Conservation (phyloP, 2,329 filamentous ascomycete species). For the Colletotrichum tropicicola region DNA sequence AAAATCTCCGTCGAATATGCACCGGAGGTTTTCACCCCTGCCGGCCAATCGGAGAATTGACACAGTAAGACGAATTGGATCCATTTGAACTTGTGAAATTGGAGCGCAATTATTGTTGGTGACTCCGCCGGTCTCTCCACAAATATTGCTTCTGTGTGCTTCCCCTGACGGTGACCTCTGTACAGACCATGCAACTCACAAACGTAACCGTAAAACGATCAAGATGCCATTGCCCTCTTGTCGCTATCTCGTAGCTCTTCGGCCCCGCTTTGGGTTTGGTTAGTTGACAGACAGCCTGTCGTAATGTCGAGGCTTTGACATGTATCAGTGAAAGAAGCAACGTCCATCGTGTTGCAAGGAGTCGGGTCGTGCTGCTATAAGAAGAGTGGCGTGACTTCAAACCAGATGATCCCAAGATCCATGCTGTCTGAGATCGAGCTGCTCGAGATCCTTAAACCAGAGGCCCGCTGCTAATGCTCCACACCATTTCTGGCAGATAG, state of each 20-base stretch:
- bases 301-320: not conserved
- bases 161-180: not conserved
- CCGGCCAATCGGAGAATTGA: constrained; percentile 29
- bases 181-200: not conserved
- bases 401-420: not conserved
- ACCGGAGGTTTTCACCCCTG: constrained; percentile 27
- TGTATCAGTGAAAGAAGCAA: constrained; percentile 2
- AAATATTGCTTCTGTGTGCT: not conserved
- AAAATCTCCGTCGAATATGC: constrained; percentile 29
- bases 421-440: not conserved
- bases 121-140: constrained; percentile 24
- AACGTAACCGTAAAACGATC: not conserved
- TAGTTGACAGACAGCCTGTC: not conserved
- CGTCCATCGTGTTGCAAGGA: not conserved
- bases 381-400: not conserved
- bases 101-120: constrained; percentile 3
- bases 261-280: not conserved
- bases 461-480: not conserved
- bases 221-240: not conserved
- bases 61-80: constrained; percentile 9
- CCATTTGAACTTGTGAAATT: constrained; percentile 16
- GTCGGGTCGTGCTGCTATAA: constrained; percentile 10
- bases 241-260: not conserved
- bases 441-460: not conserved
- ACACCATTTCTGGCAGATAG: not conserved